Base-by-base conservation (phyloP, 306 rosid genomes). In the Inga laurina region DNA sequence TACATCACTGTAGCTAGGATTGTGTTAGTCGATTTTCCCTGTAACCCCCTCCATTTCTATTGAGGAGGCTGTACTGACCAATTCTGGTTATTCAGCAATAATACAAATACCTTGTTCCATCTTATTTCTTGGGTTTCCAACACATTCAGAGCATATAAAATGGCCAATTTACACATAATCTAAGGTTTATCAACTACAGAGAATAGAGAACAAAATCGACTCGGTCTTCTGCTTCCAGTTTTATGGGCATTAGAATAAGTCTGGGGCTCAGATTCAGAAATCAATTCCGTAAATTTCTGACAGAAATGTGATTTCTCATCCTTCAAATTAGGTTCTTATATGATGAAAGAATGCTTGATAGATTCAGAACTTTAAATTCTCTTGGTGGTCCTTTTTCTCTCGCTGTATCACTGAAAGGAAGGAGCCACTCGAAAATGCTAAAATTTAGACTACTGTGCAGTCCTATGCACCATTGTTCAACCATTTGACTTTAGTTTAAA, bases 401-500 rank as follows among this genome's bases (percentile, higher is more conserved):
- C 76, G 30, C 43, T 48, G 10, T 73, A 76, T 81, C 74, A 15
- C 32, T 75, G 48, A 8, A 12, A 37, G 48, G 19, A 18, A 75
- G 2, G 68, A 0, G n/a, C 6, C 7, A 73, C 4, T 4, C 13
- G 56, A 49, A 16, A 46, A 54, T 69, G 72, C 61, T 49, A 35
- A 39, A 57, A 69, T 74, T 74, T 78, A 67, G 66, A 35, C 68
- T 74, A 73, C 51, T 65, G 27, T 81, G 76, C 65, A 49, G 49
- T 41, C 59, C 18, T 37, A 41, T 51, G 46, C 51, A 37, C 59
- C 46, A 32, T 72, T 61, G 59, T 74, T 75, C 51, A 68, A 69
- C 61, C 72, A 68, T 77, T 80, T 64, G 73, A 70, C 75, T 65
- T 65, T 66, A 39, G 57, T 61, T 83, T 76, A 59, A 83, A 83